Evolutionary conservation across 768 basidiomycete species (phyloP), one percentile per base, ranked within the genome.

Genomic region (Amanita brunnescens): DNA sequence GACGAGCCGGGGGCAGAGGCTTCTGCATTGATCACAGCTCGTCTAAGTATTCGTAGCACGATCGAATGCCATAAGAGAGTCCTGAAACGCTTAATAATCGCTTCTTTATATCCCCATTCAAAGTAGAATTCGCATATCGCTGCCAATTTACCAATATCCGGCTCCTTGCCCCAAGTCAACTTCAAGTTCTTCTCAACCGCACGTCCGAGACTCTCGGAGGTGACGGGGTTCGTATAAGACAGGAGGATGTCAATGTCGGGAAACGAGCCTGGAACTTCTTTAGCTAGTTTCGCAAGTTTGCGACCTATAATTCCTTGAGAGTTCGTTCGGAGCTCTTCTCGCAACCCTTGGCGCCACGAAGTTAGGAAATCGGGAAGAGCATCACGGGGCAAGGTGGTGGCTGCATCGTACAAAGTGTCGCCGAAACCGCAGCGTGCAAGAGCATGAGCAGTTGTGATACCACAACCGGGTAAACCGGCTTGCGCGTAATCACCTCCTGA

Each of bases 401-500:
- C 75, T n/a, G 86, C 82, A 55, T 80, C 61, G 51, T 81, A 67
- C 8, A 91, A 72, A 14, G 76, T 68, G 58, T 90, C 83, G 0
- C 90, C 87, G 52, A 92, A 83, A 1, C 91, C 91, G 51, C 85
- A 86, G 55, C 79, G 78, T 0, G 91, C 90, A 1, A 97, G 78
- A 9, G 77, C 91, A 42, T 83, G 80, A 0, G 92, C 81, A 42
- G 80, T 90, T 18, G 74, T 75, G 18, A 77, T 68, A 2, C 91
- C 91, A 58, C 83, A 89, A 5, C 83, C 73, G 7, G 70, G 61
- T 6, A 90, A 67, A 14, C 87, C 87, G 12, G 73, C 85, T 44
- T 80, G 79, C 47, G 87, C 77, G 58, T 96, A 97, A 64, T 97
- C 93, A 0, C 93, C 93, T 0, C 93, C 93, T n/a, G 82, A 82